Evolutionary conservation across 2,329 filamentous ascomycete species (phyloP).

Genomic region (Epichloe scottii): DNA sequence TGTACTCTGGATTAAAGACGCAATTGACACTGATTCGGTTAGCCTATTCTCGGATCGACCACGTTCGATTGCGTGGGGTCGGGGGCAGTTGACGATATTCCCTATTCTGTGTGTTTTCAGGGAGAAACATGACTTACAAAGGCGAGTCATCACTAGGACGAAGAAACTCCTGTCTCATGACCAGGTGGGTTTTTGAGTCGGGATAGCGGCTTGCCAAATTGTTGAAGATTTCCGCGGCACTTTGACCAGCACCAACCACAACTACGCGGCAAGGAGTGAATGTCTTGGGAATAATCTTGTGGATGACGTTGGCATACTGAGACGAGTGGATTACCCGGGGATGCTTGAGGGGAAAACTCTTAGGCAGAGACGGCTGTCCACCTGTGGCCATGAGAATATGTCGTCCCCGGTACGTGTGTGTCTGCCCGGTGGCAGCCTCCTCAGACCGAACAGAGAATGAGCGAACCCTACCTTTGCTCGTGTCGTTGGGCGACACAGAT

Average conservation of each 20-base stretch:
- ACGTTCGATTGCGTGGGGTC: neutral
- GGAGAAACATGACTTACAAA: slow-evolving; percentile 49
- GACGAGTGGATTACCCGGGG: slow-evolving; percentile 79
- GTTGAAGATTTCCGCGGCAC: slow-evolving; percentile 89
- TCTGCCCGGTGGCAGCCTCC: slow-evolving; percentile 43
- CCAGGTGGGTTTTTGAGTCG: slow-evolving; percentile 61
- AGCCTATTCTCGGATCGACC: neutral
- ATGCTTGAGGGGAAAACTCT: slow-evolving; percentile 54
- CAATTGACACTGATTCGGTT: slow-evolving; percentile 62
- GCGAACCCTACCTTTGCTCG: slow-evolving; percentile 34
- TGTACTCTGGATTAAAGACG: slow-evolving; percentile 81
- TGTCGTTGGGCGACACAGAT: slow-evolving; percentile 48
- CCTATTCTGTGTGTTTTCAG: neutral
- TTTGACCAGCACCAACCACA: slow-evolving; percentile 82
- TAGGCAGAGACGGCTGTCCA: slow-evolving; percentile 56
- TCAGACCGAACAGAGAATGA: slow-evolving; percentile 56
- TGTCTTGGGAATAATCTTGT: slow-evolving; percentile 43
- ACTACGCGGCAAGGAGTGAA: slow-evolving; percentile 58
- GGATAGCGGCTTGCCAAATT: slow-evolving; percentile 75
- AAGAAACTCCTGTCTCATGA: slow-evolving; percentile 75
- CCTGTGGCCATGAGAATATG: slow-evolving; percentile 52
- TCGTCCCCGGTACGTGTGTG: slow-evolving; percentile 41
- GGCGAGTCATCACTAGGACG: slow-evolving; percentile 91
- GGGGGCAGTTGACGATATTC: neutral
- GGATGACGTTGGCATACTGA: slow-evolving; percentile 58